Evolutionary conservation across 768 basidiomycete genomes (phyloP).

Genomic region (Termitomyces heimii): DNA sequence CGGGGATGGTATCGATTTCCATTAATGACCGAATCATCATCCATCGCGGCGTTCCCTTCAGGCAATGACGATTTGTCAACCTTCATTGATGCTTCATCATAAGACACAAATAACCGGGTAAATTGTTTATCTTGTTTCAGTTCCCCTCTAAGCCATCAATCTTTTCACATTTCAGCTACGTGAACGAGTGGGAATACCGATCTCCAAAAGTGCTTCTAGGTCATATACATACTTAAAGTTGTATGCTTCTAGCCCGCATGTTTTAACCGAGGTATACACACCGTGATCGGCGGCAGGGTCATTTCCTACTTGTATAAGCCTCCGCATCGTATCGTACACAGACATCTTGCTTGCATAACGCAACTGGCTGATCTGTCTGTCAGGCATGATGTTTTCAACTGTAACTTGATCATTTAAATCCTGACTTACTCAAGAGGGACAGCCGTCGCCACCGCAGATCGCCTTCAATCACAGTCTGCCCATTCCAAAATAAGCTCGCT

Average conservation of each 20-base stretch:
- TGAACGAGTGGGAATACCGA: background rate
- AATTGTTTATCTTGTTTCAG: background rate
- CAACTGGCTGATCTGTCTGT: background rate
- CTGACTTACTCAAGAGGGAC: background rate
- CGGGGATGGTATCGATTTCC: background rate
- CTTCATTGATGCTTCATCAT: background rate
- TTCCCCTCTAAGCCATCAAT: background rate
- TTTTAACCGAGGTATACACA: background rate
- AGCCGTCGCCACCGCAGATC: background rate
- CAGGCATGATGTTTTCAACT: background rate
- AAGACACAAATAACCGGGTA: background rate
- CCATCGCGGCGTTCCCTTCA: background rate
- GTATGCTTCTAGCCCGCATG: background rate
- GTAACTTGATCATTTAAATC: background rate
- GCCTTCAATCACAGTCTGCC: background rate
- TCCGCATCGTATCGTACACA: background rate
- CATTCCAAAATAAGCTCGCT: background rate
- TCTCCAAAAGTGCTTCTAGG: background rate
- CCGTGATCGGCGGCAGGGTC: background rate
- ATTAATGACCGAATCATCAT: background rate
- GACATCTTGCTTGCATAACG: background rate
- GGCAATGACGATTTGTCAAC: background rate
- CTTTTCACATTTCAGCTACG: too few relatives aligned
- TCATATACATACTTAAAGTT: background rate
- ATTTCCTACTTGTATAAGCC: background rate